Conservation (phyloP, 2,329 filamentous ascomycete species). For the Lecanicillium sp. region DNA sequence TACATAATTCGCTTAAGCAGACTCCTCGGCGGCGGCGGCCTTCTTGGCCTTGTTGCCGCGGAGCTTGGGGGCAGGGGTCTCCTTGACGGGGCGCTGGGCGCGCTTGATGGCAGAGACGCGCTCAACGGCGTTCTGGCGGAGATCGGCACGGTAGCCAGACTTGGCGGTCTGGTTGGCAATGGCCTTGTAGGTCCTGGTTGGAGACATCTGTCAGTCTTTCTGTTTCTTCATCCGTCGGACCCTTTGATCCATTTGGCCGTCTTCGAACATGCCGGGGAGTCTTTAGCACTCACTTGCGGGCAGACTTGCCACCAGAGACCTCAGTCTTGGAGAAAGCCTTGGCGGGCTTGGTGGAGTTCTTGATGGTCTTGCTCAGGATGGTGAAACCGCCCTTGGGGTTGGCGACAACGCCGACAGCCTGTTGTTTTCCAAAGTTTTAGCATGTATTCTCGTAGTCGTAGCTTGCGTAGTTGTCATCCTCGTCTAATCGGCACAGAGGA, state of each 20-base stretch:
- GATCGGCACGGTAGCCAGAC: slow-evolving; percentile 75
- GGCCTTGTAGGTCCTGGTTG: slow-evolving; percentile 72
- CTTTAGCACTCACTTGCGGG: slow-evolving; percentile 52
- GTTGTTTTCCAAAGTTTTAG: slow-evolving; percentile 12
- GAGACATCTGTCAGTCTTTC: slow-evolving; percentile 12
- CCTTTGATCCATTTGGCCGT: no score
- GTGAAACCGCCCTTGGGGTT: slow-evolving; percentile 72
- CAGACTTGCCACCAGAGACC: slow-evolving; percentile 65
- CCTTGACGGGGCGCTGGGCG: slow-evolving; percentile 73
- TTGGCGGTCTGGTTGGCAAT: slow-evolving; percentile 78
- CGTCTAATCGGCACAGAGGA: no score
- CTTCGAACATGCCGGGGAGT: no score
- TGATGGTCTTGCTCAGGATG: slow-evolving; percentile 78
- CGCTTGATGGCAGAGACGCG: slow-evolving; percentile 79
- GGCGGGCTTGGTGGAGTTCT: slow-evolving; percentile 65
- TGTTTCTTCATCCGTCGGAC: no score
- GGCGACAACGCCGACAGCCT: slow-evolving; percentile 77
- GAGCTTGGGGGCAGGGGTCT: slow-evolving; percentile 63
- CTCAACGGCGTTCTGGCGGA: slow-evolving; percentile 71
- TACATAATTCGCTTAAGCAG: slow-evolving; percentile 7
- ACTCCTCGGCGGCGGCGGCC: slow-evolving; percentile 51
- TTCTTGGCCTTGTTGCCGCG: slow-evolving; percentile 75
- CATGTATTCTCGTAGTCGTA: slow-evolving; percentile 13
- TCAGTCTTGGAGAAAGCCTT: slow-evolving; percentile 55
- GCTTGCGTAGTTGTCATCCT: background rate